phyloP scores from a whole-genome alignment of 805 yeast species.

The Ogataea methanolica region DNA sequence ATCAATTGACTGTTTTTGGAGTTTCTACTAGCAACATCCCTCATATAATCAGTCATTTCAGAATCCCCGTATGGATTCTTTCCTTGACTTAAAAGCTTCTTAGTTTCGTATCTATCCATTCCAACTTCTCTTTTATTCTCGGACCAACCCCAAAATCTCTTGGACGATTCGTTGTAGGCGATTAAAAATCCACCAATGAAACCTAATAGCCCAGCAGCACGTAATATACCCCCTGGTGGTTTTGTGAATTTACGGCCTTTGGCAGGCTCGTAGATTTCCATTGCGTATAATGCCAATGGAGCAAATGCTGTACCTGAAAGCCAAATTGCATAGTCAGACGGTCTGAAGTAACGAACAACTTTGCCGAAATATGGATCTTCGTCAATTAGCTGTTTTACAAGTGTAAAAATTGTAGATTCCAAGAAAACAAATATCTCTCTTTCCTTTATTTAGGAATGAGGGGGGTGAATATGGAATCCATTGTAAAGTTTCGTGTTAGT shows the following conservation, averaged over 20 bases:
- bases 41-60: slow-evolving; percentile 60
- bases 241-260: slow-evolving; percentile 41
- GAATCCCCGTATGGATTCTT: slow-evolving; percentile 63
- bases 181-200: slow-evolving; percentile 67
- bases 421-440: too few species aligned
- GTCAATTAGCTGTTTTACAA: slow-evolving; percentile 47
- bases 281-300: slow-evolving; percentile 40
- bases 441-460: neutral
- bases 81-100: slow-evolving; percentile 59
- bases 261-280: slow-evolving; percentile 45
- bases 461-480: neutral
- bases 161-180: slow-evolving; percentile 62
- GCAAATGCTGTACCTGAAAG: slow-evolving; percentile 43
- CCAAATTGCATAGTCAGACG: slow-evolving; percentile 55
- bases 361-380: slow-evolving; percentile 71
- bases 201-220: slow-evolving; percentile 62
- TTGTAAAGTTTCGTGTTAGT: slow-evolving; percentile 9
- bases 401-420: too few species aligned
- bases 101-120: slow-evolving; percentile 71
- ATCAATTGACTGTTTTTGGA: slow-evolving; percentile 64
- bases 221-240: slow-evolving; percentile 51
- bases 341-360: slow-evolving; percentile 69
- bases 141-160: slow-evolving; percentile 72
- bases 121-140: slow-evolving; percentile 70
- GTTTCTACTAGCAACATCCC: slow-evolving; percentile 72